Conservation (phyloP, 2,329 filamentous ascomycete genomes). For the Colletotrichum destructivum region DNA sequence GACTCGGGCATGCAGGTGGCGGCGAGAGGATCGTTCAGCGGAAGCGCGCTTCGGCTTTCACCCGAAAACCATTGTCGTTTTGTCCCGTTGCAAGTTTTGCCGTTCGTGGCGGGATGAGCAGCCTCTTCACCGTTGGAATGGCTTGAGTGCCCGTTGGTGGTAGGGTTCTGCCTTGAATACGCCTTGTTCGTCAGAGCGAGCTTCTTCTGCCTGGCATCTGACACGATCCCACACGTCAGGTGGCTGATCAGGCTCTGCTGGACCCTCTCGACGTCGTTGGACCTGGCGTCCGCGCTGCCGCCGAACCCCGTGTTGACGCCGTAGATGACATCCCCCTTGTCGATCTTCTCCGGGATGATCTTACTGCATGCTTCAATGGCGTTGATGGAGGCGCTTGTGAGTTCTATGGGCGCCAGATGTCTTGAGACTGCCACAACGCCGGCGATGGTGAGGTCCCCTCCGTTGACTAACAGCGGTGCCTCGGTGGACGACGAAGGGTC, state of each 20-base stretch:
- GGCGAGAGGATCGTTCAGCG: constrained; percentile 12
- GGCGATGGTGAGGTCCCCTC: constrained; percentile 15
- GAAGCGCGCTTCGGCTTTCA: background rate
- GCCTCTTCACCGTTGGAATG: background rate
- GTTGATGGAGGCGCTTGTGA: background rate
- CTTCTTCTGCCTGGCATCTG: background rate
- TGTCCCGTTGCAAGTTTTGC: background rate
- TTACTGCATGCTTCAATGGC: constrained; percentile 21
- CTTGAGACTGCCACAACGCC: constrained; percentile 23
- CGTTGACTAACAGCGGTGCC: background rate
- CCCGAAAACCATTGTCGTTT: background rate
- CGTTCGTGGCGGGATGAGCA: background rate
- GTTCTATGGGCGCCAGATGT: constrained; percentile 3
- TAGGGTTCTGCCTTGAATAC: no score
- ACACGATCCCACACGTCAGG: constrained; percentile 13
- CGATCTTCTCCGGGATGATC: constrained; percentile 21
- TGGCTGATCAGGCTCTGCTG: constrained; percentile 57
- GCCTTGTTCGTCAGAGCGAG: background rate
- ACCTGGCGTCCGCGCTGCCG: constrained; percentile 65
- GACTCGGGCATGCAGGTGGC: constrained; percentile 48
- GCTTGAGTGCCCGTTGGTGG: background rate
- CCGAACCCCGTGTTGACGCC: constrained; percentile 70
- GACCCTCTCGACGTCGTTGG: constrained; percentile 54
- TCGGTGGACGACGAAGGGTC: constrained; percentile 1
- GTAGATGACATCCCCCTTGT: constrained; percentile 43